These are phyloP conservation scores for Penicillium desertorum DNA, from an alignment of 495 filamentous ascomycete genomes.

Conservation along the genomic window DNA sequence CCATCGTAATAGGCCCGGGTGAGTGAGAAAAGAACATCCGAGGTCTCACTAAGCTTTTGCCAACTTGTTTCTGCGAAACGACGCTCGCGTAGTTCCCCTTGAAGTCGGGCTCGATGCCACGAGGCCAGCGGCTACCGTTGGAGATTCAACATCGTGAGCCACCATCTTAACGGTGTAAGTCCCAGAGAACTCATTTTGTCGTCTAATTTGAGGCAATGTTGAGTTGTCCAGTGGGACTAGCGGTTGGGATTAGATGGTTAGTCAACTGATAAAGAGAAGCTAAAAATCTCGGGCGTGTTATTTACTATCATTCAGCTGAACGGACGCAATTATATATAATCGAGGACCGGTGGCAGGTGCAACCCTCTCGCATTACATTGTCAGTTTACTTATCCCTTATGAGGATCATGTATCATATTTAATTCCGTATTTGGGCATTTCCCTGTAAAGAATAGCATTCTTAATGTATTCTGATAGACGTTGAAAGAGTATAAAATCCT, in stretches of 20 bases:
- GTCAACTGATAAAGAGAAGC: background rate
- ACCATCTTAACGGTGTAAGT: slow-evolving; percentile 13
- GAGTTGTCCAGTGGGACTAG: background rate
- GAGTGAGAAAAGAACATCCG: slow-evolving; percentile 53
- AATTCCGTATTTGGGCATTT: background rate
- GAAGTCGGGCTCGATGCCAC: slow-evolving; percentile 48
- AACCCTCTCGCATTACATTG: background rate
- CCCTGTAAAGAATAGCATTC: background rate
- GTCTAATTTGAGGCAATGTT: background rate
- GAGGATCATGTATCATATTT: background rate
- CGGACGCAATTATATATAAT: background rate
- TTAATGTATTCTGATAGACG: background rate
- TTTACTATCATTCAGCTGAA: background rate
- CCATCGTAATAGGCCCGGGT: slow-evolving; percentile 47
- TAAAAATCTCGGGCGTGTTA: background rate
- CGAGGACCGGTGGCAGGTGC: background rate
- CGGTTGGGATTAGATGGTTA: background rate
- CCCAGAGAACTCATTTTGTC: background rate
- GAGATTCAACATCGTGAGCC: slow-evolving; percentile 43
- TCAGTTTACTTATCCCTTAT: background rate
- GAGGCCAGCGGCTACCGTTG: slow-evolving; percentile 39
- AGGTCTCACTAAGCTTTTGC: slow-evolving; percentile 50
- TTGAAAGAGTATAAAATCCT: background rate
- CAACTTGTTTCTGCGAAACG: slow-evolving; percentile 33
- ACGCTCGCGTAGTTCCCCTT: slow-evolving; percentile 47